A percentile compares a stretch with the other conserved stretches of the same genome.
phyloP scores from a whole-genome alignment of 352 stramenopile genomes.

The Plasmopara viticola region DNA sequence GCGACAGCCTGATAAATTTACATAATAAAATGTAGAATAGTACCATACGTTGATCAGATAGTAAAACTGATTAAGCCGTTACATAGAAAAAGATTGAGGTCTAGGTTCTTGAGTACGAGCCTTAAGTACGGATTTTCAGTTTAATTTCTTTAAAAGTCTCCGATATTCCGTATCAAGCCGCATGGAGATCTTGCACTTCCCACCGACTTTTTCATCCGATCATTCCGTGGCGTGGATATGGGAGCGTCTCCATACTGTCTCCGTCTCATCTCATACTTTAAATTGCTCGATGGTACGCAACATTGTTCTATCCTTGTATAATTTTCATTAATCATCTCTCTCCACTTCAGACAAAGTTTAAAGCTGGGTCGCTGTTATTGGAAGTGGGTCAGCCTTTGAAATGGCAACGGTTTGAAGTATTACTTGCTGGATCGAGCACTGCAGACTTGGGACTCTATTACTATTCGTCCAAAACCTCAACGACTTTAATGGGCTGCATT shows the following conservation, averaged over 20 bases:
- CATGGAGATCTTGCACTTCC: slow-evolving; percentile 18
- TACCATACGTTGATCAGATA: no score
- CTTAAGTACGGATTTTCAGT: neutral
- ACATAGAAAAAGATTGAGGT: no score
- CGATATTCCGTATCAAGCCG: neutral
- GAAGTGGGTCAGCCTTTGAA: slow-evolving; percentile 45
- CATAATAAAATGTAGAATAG: no score
- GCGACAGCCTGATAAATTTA: slow-evolving; percentile 8
- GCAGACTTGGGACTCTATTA: slow-evolving; percentile 66
- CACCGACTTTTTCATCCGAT: slow-evolving; percentile 5
- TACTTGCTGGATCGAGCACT: slow-evolving; percentile 47
- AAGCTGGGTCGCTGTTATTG: slow-evolving; percentile 44
- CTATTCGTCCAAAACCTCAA: slow-evolving; percentile 38
- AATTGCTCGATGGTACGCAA: slow-evolving; percentile 40
- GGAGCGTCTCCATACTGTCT: slow-evolving; percentile 47
- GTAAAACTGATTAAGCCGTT: no score
- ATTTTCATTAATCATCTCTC: neutral
- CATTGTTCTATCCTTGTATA: neutral
- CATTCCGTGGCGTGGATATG: slow-evolving; percentile 26
- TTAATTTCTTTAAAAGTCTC: slow-evolving; percentile 4
- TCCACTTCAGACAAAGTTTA: slow-evolving; percentile 47
- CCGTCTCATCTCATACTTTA: slow-evolving; percentile 16
- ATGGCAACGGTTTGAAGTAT: slow-evolving; percentile 60
- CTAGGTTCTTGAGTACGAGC: no score
- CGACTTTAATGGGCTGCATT: slow-evolving; percentile 42